Percentiles rank a stretch among this genome's conserved stretches.
These are phyloP conservation scores for Coix lacrymajobi DNA, from an alignment of 176 grass and related monocot genomes.

Conservation along the genomic window DNA sequence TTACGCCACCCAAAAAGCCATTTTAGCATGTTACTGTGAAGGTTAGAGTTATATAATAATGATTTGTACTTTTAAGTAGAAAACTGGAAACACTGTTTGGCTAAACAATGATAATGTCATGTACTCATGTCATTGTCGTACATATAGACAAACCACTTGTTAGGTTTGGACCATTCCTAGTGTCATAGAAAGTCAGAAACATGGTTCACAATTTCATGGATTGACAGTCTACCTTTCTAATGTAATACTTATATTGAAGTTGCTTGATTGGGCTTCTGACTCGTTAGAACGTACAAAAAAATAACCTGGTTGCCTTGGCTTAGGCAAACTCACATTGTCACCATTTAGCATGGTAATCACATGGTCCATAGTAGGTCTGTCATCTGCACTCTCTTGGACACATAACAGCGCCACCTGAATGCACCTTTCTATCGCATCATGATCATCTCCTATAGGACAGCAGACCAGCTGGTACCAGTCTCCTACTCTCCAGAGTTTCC, in stretches of 20 bases:
- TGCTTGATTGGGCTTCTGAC: background rate
- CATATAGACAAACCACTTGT: background rate
- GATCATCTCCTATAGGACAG: background rate
- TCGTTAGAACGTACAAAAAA: slow-evolving; percentile 1
- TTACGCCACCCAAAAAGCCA: background rate
- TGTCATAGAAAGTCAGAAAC: background rate
- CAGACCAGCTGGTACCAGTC: slow-evolving; percentile 22
- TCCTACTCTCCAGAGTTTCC: slow-evolving; percentile 35
- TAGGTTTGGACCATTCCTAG: background rate
- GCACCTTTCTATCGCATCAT: slow-evolving; percentile 30
- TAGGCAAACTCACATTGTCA: slow-evolving; percentile 19
- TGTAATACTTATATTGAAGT: slow-evolving; percentile 6
- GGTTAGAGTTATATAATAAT: background rate
- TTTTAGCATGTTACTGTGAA: background rate
- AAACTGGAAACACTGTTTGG: background rate
- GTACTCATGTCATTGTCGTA: background rate
- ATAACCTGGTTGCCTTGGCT: slow-evolving; percentile 39
- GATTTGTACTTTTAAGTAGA: background rate
- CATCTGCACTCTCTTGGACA: slow-evolving; percentile 44
- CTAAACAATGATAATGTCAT: background rate
- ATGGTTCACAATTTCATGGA: background rate
- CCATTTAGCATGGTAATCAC: slow-evolving; percentile 32
- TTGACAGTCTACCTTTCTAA: background rate
- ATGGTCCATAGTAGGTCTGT: slow-evolving; percentile 36
- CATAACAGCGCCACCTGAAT: slow-evolving; percentile 45